Conservation (phyloP, 495 filamentous ascomycete species). For the Xanthoparmelia taractica region DNA sequence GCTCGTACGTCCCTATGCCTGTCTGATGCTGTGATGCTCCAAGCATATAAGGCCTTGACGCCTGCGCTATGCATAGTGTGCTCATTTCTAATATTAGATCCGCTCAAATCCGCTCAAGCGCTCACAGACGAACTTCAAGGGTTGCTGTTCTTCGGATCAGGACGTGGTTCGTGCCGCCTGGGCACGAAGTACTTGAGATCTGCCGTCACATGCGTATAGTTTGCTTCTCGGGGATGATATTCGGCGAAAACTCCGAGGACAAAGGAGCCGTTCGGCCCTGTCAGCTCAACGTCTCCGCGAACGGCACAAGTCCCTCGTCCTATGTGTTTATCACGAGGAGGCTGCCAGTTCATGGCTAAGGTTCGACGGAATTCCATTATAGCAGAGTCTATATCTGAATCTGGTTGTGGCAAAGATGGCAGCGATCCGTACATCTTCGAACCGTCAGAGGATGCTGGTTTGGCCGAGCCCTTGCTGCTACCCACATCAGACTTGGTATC, state of each 20-base stretch:
- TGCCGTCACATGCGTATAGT: conserved; percentile 34
- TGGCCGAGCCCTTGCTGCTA: conserved; percentile 7
- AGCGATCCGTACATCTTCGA: conserved; percentile 9
- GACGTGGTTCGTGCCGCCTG: conserved; percentile 9
- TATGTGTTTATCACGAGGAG: conserved; percentile 33
- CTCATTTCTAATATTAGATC: background rate
- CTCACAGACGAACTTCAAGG: background rate
- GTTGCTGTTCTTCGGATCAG: background rate
- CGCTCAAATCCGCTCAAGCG: conserved; percentile 1
- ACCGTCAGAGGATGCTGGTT: conserved; percentile 11
- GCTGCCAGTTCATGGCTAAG: conserved; percentile 41
- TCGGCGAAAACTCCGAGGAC: conserved; percentile 51
- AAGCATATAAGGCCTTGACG: background rate
- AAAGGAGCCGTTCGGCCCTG: conserved; percentile 48
- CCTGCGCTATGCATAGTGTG: conserved; percentile 18
- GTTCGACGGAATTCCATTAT: conserved; percentile 44
- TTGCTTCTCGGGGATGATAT: conserved; percentile 49
- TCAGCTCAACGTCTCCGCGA: conserved; percentile 57
- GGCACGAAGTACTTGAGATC: conserved; percentile 11
- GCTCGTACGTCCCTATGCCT: background rate
- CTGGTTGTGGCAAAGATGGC: conserved; percentile 16
- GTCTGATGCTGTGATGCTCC: background rate
- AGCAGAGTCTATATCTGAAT: conserved; percentile 14
- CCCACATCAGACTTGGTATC: conserved; percentile 15
- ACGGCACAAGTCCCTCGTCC: conserved; percentile 57